Evolutionary conservation across 352 stramenopile genomes (phyloP), one percentile per base, ranked within the genome.

Genomic region (Phytophthora uliginosa): DNA sequence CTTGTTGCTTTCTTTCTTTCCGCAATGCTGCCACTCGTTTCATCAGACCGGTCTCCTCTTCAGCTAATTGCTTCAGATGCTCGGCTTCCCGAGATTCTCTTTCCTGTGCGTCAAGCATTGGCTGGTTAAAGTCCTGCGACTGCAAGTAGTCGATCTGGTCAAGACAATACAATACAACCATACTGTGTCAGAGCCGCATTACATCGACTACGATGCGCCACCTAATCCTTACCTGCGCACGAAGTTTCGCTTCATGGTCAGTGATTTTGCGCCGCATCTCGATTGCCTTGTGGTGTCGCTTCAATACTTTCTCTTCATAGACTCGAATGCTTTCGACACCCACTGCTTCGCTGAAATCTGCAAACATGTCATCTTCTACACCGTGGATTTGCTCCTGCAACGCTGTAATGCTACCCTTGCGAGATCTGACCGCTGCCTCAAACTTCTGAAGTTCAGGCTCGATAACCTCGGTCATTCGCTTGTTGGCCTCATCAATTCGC

Each of bases 271-370:
- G 89, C 24, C 85, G 82, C 60, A 81, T 93, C 8, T 94, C 84
- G 50, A 88, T 76, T n/a, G 84, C 75, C 33, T 92, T 81, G 31
- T 92, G 77, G 42, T 94, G 86, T 3, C 87, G 86, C 73, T 98
- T 97, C 3, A 98, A 74, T 12, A 98, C 94, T 20, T 92, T 97
- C 64, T 98, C 93, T 80, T 99, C 96, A 71, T 99, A 99, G 7
- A 94, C 78, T 24, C 90, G 89, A 54, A 97, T 95, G 60, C 85
- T 97, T 24, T 83, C 68, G 17, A 97, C 82, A 13, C 90, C 90
- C 57, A 97, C 80, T 45, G 81, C 62, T 50, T 89, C 73, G 45
- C 90, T 96, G 67, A 97, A 97, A 7, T 88, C 81, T 17, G 82
- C 79, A 72, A 97, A 97, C 80, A 97, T 82, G n/a, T 95, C 81